These are phyloP conservation scores for Chondrus crispus DNA, from an alignment of 23 red algal species.

Conservation along the genomic window DNA sequence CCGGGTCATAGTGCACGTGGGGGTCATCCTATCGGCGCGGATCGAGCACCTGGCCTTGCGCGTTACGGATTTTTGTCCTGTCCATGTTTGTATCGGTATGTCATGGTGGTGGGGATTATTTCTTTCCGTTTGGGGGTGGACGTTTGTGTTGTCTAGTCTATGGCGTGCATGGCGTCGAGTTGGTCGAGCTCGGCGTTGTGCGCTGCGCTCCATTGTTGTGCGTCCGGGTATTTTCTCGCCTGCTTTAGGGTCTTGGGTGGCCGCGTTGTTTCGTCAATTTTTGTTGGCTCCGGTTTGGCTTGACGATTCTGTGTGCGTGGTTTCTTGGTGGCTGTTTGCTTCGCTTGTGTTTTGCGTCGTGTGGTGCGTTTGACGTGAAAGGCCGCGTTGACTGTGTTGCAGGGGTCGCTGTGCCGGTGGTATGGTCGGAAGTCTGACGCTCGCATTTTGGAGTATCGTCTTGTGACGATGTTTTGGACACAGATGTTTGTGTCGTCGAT, in stretches of 20 bases:
- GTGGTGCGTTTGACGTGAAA: neutral
- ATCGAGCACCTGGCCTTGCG: neutral
- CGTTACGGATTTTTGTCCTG: neutral
- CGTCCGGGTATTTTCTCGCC: neutral
- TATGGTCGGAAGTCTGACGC: neutral
- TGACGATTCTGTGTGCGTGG: too few relatives aligned
- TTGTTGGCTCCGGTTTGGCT: neutral
- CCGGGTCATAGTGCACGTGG: neutral
- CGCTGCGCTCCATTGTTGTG: neutral
- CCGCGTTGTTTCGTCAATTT: too few relatives aligned
- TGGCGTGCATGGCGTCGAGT: neutral
- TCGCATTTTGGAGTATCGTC: neutral
- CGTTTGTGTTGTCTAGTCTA: neutral
- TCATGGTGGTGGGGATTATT: neutral
- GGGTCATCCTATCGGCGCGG: neutral
- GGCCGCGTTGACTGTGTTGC: neutral
- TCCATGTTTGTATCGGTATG: neutral
- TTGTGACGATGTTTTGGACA: neutral
- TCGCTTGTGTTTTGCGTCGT: too few relatives aligned
- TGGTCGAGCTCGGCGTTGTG: neutral
- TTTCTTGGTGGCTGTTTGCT: too few relatives aligned
- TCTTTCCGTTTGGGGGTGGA: neutral
- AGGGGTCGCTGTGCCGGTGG: neutral
- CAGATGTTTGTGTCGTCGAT: neutral
- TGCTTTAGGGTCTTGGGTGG: neutral